These are phyloP conservation scores for Rubroboletus satanas DNA, from an alignment of 768 basidiomycete genomes.

Conservation along the genomic window DNA sequence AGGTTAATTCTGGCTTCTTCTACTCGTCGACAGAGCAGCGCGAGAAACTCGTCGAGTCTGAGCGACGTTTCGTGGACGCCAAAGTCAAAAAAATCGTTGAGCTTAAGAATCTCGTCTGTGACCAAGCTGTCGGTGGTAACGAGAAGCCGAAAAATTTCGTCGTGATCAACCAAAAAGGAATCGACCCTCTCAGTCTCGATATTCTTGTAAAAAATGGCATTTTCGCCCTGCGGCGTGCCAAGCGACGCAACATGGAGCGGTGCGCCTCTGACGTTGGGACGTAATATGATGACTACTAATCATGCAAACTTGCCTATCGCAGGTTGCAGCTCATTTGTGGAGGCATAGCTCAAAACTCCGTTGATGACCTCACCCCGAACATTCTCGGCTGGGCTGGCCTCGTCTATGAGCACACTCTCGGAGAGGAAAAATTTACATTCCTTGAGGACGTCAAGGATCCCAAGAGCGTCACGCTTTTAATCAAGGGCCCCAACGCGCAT, in stretches of 20 bases:
- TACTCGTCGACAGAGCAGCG: conserved; percentile 98
- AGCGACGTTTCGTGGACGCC: conserved; percentile 88
- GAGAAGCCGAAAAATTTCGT: conserved; percentile 88
- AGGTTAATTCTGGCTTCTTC: conserved; percentile 99
- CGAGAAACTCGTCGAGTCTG: conserved; percentile 97
- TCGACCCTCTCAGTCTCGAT: conserved; percentile 95
- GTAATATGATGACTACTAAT: conserved; percentile 30
- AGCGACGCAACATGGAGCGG: conserved; percentile 99
- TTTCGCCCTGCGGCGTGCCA: conserved; percentile 88
- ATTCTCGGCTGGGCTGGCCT: conserved; percentile 96
- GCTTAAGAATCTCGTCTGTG: conserved; percentile 94
- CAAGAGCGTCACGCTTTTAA: conserved; percentile 90
- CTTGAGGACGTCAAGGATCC: conserved; percentile 95
- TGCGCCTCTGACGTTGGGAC: conserved; percentile 32
- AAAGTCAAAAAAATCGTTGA: conserved; percentile 96
- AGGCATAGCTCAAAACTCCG: conserved; percentile 94
- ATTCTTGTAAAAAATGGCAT: conserved; percentile 96
- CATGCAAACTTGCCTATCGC: conserved; percentile 10
- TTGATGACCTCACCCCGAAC: conserved; percentile 90
- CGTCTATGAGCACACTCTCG: conserved; percentile 97
- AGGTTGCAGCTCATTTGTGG: conserved; percentile 94
- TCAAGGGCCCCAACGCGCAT: conserved; percentile 97
- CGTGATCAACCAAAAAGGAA: conserved; percentile 97
- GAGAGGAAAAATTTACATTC: conserved; percentile 98
- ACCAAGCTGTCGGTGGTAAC: conserved; percentile 79